These are phyloP conservation scores for Carex pumila DNA, from an alignment of 176 grass and related monocot species.

Conservation along the genomic window DNA sequence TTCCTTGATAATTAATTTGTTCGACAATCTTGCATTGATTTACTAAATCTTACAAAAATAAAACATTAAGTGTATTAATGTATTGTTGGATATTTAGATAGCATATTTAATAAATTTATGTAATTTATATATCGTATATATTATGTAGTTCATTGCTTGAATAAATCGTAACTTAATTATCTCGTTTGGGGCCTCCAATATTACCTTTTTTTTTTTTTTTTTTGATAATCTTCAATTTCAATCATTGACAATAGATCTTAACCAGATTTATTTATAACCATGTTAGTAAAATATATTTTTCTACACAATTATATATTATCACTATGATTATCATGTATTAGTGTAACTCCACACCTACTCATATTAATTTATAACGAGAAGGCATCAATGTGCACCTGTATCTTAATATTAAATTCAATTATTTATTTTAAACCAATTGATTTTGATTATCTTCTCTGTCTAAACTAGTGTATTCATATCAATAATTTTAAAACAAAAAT, in stretches of 20 bases:
- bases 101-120: background rate
- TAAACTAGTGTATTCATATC: background rate
- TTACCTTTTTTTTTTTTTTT: too few relatives aligned
- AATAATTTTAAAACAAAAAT: background rate
- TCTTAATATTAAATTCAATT: background rate
- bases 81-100: background rate
- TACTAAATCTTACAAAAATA: too few relatives aligned
- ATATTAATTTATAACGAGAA: background rate
- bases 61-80: background rate
- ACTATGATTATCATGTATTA: background rate
- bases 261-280: background rate
- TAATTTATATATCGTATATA: background rate
- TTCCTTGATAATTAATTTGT: background rate
- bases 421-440: background rate
- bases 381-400: background rate
- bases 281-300: background rate
- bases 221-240: background rate
- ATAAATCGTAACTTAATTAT: too few relatives aligned
- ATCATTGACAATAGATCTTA: background rate
- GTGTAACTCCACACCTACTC: background rate
- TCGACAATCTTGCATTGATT: background rate
- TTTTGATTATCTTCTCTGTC: background rate
- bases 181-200: too few relatives aligned
- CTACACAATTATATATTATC: background rate
- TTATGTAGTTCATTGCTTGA: too few relatives aligned